phyloP scores from a whole-genome alignment of 345 rosid genomes.

The Angophora floribunda region DNA sequence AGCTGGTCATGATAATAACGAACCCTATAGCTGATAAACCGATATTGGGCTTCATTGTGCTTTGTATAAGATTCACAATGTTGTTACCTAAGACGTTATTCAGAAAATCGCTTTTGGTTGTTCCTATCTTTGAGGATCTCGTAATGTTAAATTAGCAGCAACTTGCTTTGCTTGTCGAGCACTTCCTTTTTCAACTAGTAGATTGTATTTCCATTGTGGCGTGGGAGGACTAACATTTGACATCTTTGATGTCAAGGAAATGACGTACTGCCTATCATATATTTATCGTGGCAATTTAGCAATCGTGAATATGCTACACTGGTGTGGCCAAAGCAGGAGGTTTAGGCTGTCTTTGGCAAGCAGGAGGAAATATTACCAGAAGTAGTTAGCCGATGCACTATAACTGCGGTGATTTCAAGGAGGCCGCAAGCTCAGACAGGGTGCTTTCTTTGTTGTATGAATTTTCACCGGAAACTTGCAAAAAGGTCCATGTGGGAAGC shows the following conservation, averaged over 20 bases:
- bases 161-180: neutral
- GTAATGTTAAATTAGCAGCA: neutral
- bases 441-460: too few species aligned
- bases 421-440: too few species aligned
- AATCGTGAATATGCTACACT: too few species aligned
- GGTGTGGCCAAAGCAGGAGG: neutral
- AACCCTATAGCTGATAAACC: neutral
- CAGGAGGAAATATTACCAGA: neutral
- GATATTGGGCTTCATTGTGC: neutral
- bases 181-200: neutral
- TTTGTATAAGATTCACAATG: neutral
- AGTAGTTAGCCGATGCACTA: neutral
- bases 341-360: too few species aligned
- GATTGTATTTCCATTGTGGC: rapidly evolving
- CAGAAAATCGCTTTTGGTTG: neutral
- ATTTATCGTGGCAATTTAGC: too few species aligned
- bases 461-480: too few species aligned
- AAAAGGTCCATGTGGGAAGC: too few species aligned
- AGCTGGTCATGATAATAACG: neutral
- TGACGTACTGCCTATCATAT: neutral
- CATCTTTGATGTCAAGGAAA: neutral
- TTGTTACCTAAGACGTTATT: neutral
- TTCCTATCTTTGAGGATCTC: neutral
- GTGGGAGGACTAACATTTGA: neutral
- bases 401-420: too few species aligned